These are phyloP conservation scores for Dorcoceras hygrometricum DNA, from an alignment of 257 asterid genomes.

Conservation along the genomic window DNA sequence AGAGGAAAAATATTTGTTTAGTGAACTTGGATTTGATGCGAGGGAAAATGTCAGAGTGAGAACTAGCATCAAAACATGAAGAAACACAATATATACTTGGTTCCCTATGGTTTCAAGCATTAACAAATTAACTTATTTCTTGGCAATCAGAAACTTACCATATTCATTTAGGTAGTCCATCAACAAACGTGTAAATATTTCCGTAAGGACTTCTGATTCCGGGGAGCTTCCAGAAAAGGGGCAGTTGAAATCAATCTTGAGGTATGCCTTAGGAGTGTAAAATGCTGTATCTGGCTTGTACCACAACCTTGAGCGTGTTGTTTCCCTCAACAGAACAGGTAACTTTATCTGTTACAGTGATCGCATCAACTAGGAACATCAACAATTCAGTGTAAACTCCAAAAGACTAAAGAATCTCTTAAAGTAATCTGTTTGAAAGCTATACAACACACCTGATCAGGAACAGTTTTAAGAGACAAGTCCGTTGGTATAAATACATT, in stretches of 20 bases:
- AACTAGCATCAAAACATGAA: conserved; percentile 16
- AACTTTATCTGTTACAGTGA: conserved; percentile 52
- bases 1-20: conserved; percentile 13
- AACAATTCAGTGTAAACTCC: conserved; percentile 19
- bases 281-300: conserved; percentile 85
- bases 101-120: no score
- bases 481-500: conserved; percentile 94
- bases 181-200: conserved; percentile 77
- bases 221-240: conserved; percentile 84
- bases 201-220: conserved; percentile 78
- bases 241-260: conserved; percentile 83
- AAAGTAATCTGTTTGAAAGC: no score
- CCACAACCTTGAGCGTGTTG: conserved; percentile 88
- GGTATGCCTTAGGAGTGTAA: conserved; percentile 84
- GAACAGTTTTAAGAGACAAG: conserved; percentile 64
- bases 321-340: conserved; percentile 71
- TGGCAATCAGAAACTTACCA: conserved; percentile 46
- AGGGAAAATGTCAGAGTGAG: conserved; percentile 20
- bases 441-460: conserved; percentile 48
- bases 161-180: conserved; percentile 96
- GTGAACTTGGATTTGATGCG: conserved; percentile 7
- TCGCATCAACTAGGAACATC: conserved; percentile 30
- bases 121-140: conserved; percentile 6
- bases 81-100: conserved; percentile 10
- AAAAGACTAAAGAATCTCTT: conserved; percentile 17